These are phyloP conservation scores for Termitomyces sp. DNA, from an alignment of 768 basidiomycete species.

Conservation along the genomic window DNA sequence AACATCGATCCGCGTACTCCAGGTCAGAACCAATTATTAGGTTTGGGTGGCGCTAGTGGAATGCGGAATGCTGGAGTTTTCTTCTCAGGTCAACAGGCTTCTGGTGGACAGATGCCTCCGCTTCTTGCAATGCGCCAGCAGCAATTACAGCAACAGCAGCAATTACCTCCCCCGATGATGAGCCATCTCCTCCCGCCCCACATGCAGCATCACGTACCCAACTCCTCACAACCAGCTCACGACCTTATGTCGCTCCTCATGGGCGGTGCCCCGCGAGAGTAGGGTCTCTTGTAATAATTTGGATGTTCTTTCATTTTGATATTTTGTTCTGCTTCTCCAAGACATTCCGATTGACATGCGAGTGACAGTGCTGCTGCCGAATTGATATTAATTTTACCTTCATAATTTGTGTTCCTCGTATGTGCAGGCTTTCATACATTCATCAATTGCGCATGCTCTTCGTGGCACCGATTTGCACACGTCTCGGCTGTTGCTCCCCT, in stretches of 20 bases:
- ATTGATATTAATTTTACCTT: constrained; percentile 9
- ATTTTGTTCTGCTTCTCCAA: constrained; percentile 2
- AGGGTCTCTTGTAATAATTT: constrained; percentile 21
- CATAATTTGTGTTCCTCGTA: constrained; percentile 12
- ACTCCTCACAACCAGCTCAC: constrained; percentile 51
- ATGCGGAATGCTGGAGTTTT: constrained; percentile 43
- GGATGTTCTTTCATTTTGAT: constrained; percentile 8
- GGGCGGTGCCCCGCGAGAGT: constrained; percentile 69
- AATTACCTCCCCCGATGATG: constrained; percentile 52
- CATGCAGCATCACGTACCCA: constrained; percentile 47
- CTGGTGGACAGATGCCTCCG: constrained; percentile 35
- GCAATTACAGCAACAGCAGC: constrained; percentile 47
- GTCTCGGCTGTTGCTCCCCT: constrained; percentile 10
- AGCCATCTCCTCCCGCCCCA: constrained; percentile 48
- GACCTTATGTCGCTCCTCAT: constrained; percentile 84
- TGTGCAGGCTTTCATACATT: constrained; percentile 12
- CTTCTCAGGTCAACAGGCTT: constrained; percentile 44
- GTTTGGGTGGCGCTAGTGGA: constrained; percentile 39
- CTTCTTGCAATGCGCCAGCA: constrained; percentile 48
- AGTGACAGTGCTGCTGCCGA: not conserved
- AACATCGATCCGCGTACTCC: constrained; percentile 51
- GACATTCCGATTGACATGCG: constrained; percentile 2
- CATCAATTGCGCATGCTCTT: constrained; percentile 11
- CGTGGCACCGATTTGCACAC: not conserved
- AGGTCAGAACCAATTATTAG: constrained; percentile 48